Conservation (phyloP, 306 rosid genomes). For the Pachyrhizus erosus region DNA sequence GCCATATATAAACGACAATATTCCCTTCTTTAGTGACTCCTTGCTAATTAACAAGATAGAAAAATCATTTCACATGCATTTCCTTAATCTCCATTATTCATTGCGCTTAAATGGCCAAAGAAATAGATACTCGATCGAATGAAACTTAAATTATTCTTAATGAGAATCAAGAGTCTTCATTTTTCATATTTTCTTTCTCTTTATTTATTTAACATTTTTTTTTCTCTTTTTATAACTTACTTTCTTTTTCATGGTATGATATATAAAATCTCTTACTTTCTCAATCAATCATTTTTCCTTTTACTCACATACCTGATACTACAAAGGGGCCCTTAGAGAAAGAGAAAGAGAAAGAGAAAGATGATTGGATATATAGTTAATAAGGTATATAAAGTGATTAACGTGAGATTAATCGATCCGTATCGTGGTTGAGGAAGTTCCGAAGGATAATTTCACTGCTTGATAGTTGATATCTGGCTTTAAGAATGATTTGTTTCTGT, state of each 20-base stretch:
- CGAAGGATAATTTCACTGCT: not conserved
- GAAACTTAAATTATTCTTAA: too few species aligned
- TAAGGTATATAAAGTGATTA: not conserved
- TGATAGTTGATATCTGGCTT: not conserved
- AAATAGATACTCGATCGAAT: not conserved
- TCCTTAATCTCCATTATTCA: not conserved
- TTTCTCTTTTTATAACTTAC: not conserved
- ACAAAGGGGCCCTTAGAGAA: not conserved
- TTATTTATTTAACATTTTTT: not conserved
- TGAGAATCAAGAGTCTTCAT: not conserved
- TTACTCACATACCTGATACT: too few species aligned
- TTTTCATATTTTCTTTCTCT: not conserved
- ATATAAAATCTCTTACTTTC: not conserved
- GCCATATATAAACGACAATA: not conserved
- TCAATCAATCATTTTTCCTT: not conserved
- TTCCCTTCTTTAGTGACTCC: not conserved
- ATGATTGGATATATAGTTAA: not conserved
- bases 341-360: not conserved
- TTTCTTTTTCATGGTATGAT: not conserved
- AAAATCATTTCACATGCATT: not conserved
- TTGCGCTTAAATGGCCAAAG: not conserved
- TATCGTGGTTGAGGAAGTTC: not conserved
- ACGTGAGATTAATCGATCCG: not conserved
- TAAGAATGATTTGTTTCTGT: not conserved
- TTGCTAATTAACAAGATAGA: not conserved